Evolutionary conservation across 2,329 filamentous ascomycete species (phyloP).

Genomic region (Aureobasidium zeae): DNA sequence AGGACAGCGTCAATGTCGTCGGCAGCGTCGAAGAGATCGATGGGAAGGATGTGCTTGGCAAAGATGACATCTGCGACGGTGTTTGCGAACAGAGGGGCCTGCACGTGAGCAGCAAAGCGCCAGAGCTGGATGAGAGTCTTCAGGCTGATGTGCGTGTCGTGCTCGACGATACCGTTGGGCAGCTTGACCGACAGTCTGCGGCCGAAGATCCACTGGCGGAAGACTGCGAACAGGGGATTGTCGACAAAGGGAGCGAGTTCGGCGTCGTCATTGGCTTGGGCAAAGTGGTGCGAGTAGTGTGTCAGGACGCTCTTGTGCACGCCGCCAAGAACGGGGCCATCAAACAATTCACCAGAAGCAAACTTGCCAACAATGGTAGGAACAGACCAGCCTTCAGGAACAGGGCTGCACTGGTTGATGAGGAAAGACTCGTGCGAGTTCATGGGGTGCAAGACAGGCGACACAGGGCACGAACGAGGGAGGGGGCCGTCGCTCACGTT

Average conservation of each 20-base stretch:
- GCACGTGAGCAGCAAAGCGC: slow-evolving; percentile 7
- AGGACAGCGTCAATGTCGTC: slow-evolving; percentile 1
- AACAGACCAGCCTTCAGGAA: neutral
- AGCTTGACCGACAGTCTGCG: neutral
- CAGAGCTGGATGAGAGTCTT: slow-evolving; percentile 6
- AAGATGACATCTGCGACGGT: neutral
- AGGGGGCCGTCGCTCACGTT: neutral
- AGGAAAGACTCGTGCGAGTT: neutral
- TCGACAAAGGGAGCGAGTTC: neutral
- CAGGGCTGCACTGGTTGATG: slow-evolving; percentile 1
- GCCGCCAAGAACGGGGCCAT: neutral
- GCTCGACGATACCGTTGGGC: neutral
- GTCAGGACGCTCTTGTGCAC: neutral
- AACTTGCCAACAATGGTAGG: neutral
- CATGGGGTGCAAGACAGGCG: neutral
- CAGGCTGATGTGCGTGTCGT: neutral
- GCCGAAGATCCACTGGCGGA: slow-evolving; percentile 3
- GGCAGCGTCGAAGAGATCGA: neutral
- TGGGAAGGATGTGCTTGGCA: neutral
- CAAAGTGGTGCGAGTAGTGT: neutral
- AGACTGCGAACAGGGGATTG: neutral
- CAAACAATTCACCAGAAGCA: neutral
- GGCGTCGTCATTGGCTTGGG: neutral
- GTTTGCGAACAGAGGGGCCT: slow-evolving; percentile 9
- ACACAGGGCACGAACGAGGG: neutral